Evolutionary conservation across 163 green algal genomes (phyloP), one percentile per base, ranked within the genome.

Genomic region (Volvox carteri): DNA sequence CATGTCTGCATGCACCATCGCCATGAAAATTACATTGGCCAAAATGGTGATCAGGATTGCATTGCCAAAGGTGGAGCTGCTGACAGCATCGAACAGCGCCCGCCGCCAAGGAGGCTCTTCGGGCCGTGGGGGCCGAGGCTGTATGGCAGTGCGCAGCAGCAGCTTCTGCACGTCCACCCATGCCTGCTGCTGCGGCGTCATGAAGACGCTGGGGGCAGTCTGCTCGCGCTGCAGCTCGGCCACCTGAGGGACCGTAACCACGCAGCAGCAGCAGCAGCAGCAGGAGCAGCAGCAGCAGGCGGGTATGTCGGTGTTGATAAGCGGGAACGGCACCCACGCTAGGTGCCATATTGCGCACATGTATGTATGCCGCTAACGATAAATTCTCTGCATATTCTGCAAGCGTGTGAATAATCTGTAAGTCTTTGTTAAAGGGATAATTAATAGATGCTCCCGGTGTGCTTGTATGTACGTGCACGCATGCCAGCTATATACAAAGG

Each of bases 131-230:
- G 77, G 76, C 7, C 72, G 54, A 35, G 41, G 44, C 35, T 74
- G 44, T 37, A 81, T 73, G 35, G 11, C 3, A 23, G 89, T 80
- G 58, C 91, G 80, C 86, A 85, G 35, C 83, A 88, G 83, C 67
- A 88, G 67, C 9, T 90, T 89, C 90, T 97, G 93, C 0, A 95
- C 93, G n/a, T 84, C 91, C 25, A 96, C 86, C 95, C 95, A 97
- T 19, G 93, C 52, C 54, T 95, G 85, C 87, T 97, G 95, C 65
- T 92, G 83, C 19, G 48, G 25, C 4, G 83, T 88, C 23, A 88
- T 37, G 37, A 88, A 91, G 33, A 95, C 87, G 41, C 79, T 88
- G 30, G 44, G 52, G 11, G 83, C 75, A 28, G 88, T 91, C 78
- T 94, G 78, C 52, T 95, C 89, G 30, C 93, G 79, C 65, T 96